Evolutionary conservation across 768 basidiomycete species (phyloP), one percentile per base, ranked within the genome.

Genomic region (Suillus placidus): DNA sequence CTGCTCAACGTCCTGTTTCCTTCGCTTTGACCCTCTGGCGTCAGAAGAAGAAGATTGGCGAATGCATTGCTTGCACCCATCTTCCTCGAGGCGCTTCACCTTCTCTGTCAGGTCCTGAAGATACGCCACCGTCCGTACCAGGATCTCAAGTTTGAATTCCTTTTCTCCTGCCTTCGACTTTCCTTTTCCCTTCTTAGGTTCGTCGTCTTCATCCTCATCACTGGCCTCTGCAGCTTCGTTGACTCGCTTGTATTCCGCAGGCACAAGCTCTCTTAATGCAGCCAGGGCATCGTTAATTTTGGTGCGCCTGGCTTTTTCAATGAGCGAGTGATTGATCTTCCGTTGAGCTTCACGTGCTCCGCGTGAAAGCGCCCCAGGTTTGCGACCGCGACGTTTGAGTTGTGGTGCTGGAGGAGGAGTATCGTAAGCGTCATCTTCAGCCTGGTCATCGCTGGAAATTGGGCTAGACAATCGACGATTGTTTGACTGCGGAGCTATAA

Each of bases 271-370:
- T 67, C 89, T 87, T 54, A 98, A 79, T 2, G 89, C 87, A 3
- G 89, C 83, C 6, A 98, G 83, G 0, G 95, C 94, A 61, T 94
- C 90, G 73, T 99, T 99, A 69, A 99, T 98, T 84, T 97, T 97
- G 13, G 96, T 97, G 66, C 96, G 84, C 37, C 96, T 81, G 0
- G 95, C 88, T 73, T 96, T 93, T 80, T 99, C 96, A 74, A 99
- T 99, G 67, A 95, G 88, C 6, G 91, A 93, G 73, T 99, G 96
- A 78, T 97, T 97, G 42, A 94, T 87, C 76, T 96, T 94, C 61
- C 96, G 87, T 77, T 94, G 89, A 2, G 90, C 86, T 78, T 97
- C 95, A 56, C 95, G 84, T 37, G 91, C 91, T 16, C 85, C 85
- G 66, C 92, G 89, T 20, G 91, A 91, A 55, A 92, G 77, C 10